A percentile compares a stretch with the other conserved stretches of the same genome.
These are phyloP conservation scores for Rostrohypoxylon terebratum DNA, from an alignment of 495 filamentous ascomycete species.

Conservation along the genomic window DNA sequence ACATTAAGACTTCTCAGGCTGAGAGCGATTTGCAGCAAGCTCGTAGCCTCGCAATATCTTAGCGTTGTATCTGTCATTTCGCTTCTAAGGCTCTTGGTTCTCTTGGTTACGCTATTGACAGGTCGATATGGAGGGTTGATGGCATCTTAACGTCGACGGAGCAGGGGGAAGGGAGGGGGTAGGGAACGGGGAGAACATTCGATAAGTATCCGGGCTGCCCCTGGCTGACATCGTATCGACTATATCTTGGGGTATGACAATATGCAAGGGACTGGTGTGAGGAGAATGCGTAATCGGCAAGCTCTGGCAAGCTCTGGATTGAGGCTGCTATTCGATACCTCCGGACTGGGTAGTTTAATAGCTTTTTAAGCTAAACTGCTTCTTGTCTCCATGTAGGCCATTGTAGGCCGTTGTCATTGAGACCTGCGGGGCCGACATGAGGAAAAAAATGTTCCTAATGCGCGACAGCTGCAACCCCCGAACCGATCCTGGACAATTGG, in stretches of 20 bases:
- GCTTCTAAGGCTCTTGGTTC: conserved; percentile 32
- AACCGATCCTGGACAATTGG: conserved; percentile 37
- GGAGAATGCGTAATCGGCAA: conserved; percentile 45
- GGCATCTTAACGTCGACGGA: conserved; percentile 34
- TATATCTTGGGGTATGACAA: conserved; percentile 49
- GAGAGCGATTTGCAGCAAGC: conserved; percentile 8
- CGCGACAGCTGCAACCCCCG: conserved; percentile 43
- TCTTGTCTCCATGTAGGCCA: neutral
- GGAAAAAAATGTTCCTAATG: conserved; percentile 42
- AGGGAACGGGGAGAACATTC: conserved; percentile 15
- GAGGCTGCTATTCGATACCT: conserved; percentile 35
- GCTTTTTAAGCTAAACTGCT: neutral
- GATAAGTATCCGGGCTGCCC: conserved; percentile 38
- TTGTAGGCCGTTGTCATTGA: conserved; percentile 30
- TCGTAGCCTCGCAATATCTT: conserved; percentile 46
- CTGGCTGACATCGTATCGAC: conserved; percentile 35
- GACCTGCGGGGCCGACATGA: conserved; percentile 40
- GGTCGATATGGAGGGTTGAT: conserved; percentile 39
- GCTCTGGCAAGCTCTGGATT: conserved; percentile 13
- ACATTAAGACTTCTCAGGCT: conserved; percentile 22
- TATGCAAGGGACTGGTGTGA: conserved; percentile 50
- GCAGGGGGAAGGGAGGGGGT: conserved; percentile 15
- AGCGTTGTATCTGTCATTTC: conserved; percentile 51
- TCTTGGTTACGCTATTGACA: conserved; percentile 33
- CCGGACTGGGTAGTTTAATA: neutral